Evolutionary conservation across 352 stramenopile genomes (phyloP), one percentile per base, ranked within the genome.

Genomic region (Phytophthora meadii): DNA sequence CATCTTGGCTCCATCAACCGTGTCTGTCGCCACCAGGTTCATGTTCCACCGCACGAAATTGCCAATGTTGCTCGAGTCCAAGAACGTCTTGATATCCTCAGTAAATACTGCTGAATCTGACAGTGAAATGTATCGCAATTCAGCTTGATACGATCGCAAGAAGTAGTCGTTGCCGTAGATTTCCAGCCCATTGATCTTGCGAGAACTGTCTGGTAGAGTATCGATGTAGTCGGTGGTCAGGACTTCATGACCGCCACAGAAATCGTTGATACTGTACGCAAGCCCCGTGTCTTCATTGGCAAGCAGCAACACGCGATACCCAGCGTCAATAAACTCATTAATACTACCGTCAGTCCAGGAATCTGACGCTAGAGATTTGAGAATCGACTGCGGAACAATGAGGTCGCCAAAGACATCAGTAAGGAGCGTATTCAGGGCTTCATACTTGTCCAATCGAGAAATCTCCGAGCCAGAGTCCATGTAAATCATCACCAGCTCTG

Each of bases 21-120:
- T 64, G 36, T 84, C 72, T 1, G 77, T 60, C 15, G 78, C 73
- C 9, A 90, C 68, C 11, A 90, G 62, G 44, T 88, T 83, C 37
- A 83, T 44, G 57, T 87, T 82, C 77, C 74, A 85, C 3, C 79
- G 69, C n/a, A 88, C 64, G 52, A 74, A 84, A 47, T 81, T 81
- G 53, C 41, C 61, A 14, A 79, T 71, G 51, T 82, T 88, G 46
- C 47, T 54, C 2, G 71, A 48, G 25, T 74, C 70, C 53, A 88
- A 68, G 51, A 70, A 79, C 8, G 70, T 66, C 10, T 62, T 49
- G 17, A 76, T 53, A 4, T 67, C 28, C 10, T 76, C 46, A 0
- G 65, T 74, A 1, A 87, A 22, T 19, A 37, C 34, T 15, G 54
- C 73, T 19, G 14, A 55, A 19, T 73, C 70, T 6, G 68, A 72